Evolutionary conservation across 2,329 filamentous ascomycete genomes (phyloP).

Genomic region (Cytospora schulzeri): DNA sequence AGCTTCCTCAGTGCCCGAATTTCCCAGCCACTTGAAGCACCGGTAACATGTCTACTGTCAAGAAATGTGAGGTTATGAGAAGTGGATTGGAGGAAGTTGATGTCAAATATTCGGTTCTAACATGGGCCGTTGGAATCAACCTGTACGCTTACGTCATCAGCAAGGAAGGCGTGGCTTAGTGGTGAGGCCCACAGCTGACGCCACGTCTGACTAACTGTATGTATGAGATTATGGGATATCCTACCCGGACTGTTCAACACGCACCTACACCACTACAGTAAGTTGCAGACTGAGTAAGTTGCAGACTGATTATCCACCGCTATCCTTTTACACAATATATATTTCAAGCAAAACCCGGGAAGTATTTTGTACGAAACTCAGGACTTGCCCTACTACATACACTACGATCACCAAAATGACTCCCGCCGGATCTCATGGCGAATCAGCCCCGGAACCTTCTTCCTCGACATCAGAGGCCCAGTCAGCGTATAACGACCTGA

Average conservation of each 20-base stretch:
- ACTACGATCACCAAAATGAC: neutral
- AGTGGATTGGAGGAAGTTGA: neutral
- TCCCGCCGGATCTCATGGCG: neutral
- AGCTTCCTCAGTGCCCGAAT: too few relatives aligned
- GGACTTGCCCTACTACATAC: neutral
- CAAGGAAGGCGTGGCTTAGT: neutral
- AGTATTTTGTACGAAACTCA: too few relatives aligned
- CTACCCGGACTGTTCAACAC: neutral
- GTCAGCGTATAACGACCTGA: slow-evolving; percentile 35
- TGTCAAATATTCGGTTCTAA: neutral
- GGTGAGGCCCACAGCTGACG: neutral
- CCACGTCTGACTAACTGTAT: neutral
- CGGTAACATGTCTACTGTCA: neutral
- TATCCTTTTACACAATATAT: neutral
- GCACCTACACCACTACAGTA: neutral
- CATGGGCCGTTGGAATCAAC: neutral
- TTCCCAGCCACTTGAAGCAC: too few relatives aligned
- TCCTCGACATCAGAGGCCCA: slow-evolving; percentile 26
- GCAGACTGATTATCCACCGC: neutral
- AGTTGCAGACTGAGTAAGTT: neutral
- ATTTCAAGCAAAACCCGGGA: neutral
- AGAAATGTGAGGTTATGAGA: neutral
- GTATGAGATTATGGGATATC: too few relatives aligned
- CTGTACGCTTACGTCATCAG: neutral
- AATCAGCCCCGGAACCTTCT: neutral